Base-by-base conservation (phyloP, 179 eudicot species). In the Patellifolia procumbens region DNA sequence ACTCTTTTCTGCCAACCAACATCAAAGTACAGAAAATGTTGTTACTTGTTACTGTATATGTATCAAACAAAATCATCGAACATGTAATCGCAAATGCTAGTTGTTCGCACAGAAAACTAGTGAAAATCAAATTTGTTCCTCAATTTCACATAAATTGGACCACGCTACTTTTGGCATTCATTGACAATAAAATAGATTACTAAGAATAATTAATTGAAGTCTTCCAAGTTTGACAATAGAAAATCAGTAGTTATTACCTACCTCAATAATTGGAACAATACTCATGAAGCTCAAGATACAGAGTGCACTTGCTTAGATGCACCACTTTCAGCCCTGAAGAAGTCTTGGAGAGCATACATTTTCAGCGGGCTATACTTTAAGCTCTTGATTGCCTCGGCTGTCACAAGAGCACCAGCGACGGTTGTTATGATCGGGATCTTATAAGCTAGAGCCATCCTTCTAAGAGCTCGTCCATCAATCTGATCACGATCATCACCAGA, bases 341-440 rank as follows among this genome's bases (percentile, higher is more conserved):
- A 93, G 66, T 95, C 98, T 85, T 95, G 99, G 55, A 95, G 93
- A 51, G 99, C 99, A 78, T 83, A 78, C 90, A 91, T 89, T 75
- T 88, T 79, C 66, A 90, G 75, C 68, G 88, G 84, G 76, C 84
- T 90, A 34, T 83, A 51, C 72, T 90, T 90, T 79, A 95, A 73
- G 83, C 97, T 90, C 87, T 80, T 88, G 20, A 95, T 89, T n/a
- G 98, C 99, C 63, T 87, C 98, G 5, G 91, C 91, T 15, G 92
- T 93, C 11, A 93, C 95, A 68, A 89, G 81, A 74, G 94, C 99
- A 48, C 97, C 98, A 12, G 99, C 93, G 35, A 93, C 96, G 7
- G 98, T 95, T 6, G 98, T 95, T 70, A 95, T 83, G 6, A 90
- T 83, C 0, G 99, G 99, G 73, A 93, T 83, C 82, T 91, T 91